A percentile compares a stretch with the other conserved stretches of the same genome.
Evolutionary conservation across 2,329 filamentous ascomycete species (phyloP).

Genomic region (Emmonsia crescens): DNA sequence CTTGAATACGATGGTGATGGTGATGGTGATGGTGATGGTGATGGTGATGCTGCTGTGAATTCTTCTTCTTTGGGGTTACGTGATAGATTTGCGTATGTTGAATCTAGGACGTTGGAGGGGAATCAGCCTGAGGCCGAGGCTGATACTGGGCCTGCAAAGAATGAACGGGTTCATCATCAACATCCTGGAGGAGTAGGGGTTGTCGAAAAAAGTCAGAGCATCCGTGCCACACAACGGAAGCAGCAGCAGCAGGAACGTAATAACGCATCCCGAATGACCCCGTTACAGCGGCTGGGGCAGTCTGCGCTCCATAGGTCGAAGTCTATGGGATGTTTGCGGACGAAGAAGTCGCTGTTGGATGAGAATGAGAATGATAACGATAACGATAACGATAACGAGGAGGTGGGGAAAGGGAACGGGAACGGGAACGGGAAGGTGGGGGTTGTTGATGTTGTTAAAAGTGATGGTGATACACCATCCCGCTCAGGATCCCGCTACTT

Average conservation of each 20-base stretch:
- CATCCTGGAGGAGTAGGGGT: not conserved
- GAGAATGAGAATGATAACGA: not conserved
- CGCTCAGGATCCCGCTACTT: not conserved
- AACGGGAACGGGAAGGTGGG: not conserved
- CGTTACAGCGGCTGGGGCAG: conserved; percentile 33
- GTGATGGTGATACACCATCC: not conserved
- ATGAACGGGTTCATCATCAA: not conserved
- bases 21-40: not conserved
- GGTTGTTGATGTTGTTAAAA: not conserved
- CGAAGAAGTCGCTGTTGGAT: not conserved
- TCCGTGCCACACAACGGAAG: not conserved
- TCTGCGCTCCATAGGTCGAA: conserved; percentile 28
- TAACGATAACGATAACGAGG: not conserved
- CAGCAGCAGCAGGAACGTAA: not conserved
- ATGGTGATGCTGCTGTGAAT: not conserved
- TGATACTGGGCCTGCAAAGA: not conserved
- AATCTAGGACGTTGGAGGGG: too few species aligned
- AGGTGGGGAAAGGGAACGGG: too few species aligned
- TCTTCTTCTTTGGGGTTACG: not conserved
- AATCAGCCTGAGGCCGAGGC: not conserved
- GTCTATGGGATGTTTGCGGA: conserved; percentile 22
- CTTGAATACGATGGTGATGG: not conserved
- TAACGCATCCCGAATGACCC: conserved; percentile 21
- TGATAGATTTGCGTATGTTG: not conserved
- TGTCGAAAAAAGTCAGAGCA: not conserved